A percentile compares a stretch with the other conserved stretches of the same genome.
phyloP scores from a whole-genome alignment of 805 yeast genomes.

The Tanozyma kutaoensis region DNA sequence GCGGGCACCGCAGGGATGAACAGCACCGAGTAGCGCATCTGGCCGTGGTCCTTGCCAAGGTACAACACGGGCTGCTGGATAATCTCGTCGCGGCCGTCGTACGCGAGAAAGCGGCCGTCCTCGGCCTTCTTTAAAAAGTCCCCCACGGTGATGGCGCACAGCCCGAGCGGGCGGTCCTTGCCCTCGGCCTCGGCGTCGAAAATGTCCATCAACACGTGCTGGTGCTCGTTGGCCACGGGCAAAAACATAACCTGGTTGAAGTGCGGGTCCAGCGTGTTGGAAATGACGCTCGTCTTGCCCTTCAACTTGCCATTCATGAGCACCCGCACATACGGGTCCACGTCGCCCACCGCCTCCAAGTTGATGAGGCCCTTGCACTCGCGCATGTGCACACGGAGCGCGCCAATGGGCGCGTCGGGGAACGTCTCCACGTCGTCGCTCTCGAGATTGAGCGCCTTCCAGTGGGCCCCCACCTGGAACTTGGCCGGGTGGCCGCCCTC shows the following conservation, averaged over 20 bases:
- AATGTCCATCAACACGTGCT: conserved; percentile 42
- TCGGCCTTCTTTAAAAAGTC: conserved; percentile 35
- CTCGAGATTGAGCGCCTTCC: conserved; percentile 57
- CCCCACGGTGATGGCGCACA: conserved; percentile 34
- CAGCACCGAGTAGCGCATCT: conserved; percentile 39
- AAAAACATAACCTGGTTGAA: conserved; percentile 47
- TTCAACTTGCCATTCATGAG: conserved; percentile 43
- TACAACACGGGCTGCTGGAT: conserved; percentile 30
- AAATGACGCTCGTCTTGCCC: conserved; percentile 41
- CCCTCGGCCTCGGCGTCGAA: conserved; percentile 56
- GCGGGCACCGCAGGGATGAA: conserved; percentile 57
- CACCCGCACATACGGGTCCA: conserved; percentile 63
- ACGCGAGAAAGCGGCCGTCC: conserved; percentile 32
- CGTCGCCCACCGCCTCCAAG: conserved; percentile 55
- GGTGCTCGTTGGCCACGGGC: conserved; percentile 49
- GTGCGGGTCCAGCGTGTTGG: conserved; percentile 41
- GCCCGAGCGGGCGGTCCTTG: conserved; percentile 54
- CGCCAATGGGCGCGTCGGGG: conserved; percentile 53
- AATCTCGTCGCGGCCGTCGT: conserved; percentile 33
- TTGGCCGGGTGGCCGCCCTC: conserved; percentile 23
- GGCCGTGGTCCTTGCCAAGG: conserved; percentile 30
- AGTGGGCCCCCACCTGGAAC: conserved; percentile 40
- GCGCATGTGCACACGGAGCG: conserved; percentile 44
- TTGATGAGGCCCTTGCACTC: conserved; percentile 38
- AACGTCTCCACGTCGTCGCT: conserved; percentile 32